Base-by-base conservation (phyloP, 2,329 filamentous ascomycete genomes). In the Calonectria naviculata region DNA sequence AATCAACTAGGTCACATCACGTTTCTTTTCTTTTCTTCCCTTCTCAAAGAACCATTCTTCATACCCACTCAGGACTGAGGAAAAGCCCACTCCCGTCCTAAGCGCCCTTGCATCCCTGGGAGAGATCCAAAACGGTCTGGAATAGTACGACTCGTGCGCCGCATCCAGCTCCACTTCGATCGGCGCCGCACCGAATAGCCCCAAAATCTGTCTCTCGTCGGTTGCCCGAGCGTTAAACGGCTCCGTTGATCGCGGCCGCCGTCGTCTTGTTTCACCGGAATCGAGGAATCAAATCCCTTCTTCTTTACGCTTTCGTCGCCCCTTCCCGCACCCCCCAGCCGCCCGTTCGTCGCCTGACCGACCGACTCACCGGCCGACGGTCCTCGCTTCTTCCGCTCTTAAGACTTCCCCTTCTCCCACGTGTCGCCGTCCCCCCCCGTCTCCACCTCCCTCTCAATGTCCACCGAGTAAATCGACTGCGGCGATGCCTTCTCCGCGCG, bases 401-500 rank as follows among this genome's bases (percentile, higher is more conserved):
- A 58, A 58, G 26, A 26, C 34, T 58, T 58, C 36, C n/a, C 17
- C 31, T 38, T 36, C 31, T 38, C 52, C 52, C 52, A 58, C 52
- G 52, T 58, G 52, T 19, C 21, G 31, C 24, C 13, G 24, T 29
- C 26, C 10, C 5, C 31, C 31, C 8, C 21, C 24, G n/a, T 38
- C 52, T 58, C 52, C 34, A 28, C 52, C 52, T 36, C 41, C 44
- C 63, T 49, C 46, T 67, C 54, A 26, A 70, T 70, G 68, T 70
- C 29, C 54, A 46, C 56, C 24, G 34, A 46, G 26, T 61, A 69
- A 41, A 44, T 12, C 28, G 44, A 63, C 56, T 60, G 65, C 42
- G 65, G 64, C 68, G 68, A 77, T 75, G 76, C 75, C 75, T 70
- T 54, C 67, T 42, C 73, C 63, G 38, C 49, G 65, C 31, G 65